phyloP scores from a whole-genome alignment of 2,329 filamentous ascomycete species.

The Penicillium sp. region DNA sequence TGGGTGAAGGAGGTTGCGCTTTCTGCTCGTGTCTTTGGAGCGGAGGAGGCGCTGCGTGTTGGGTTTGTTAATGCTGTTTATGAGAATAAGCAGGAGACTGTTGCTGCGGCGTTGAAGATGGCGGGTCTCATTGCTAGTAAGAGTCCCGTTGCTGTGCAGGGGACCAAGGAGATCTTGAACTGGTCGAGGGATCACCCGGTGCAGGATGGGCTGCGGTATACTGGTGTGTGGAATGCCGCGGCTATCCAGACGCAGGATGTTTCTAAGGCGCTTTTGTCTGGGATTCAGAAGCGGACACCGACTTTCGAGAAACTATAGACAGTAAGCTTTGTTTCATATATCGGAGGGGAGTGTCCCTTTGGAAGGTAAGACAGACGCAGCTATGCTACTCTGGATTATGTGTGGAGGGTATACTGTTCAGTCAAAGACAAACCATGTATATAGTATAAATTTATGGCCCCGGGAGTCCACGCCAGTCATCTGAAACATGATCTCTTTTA shows the following conservation, averaged over 20 bases:
- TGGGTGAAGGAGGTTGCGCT: slow-evolving; percentile 54
- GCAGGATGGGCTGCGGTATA: slow-evolving; percentile 78
- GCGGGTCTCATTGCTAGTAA: slow-evolving; percentile 71
- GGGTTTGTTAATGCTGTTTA: slow-evolving; percentile 47
- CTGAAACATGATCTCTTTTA: neutral
- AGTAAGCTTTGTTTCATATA: neutral
- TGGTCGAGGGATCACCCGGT: slow-evolving; percentile 77
- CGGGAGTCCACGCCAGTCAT: no score
- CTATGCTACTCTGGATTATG: neutral
- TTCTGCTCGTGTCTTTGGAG: slow-evolving; percentile 44
- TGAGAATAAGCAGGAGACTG: slow-evolving; percentile 58
- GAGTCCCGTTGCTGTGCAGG: slow-evolving; percentile 83
- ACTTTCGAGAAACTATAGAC: slow-evolving; percentile 78
- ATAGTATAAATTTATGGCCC: neutral
- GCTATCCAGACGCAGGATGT: slow-evolving; percentile 82
- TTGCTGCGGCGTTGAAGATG: slow-evolving; percentile 64
- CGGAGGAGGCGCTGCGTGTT: slow-evolving; percentile 46
- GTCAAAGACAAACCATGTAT: neutral
- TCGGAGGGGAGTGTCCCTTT: neutral
- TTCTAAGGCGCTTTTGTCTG: slow-evolving; percentile 70
- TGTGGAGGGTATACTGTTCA: neutral
- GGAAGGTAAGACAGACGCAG: neutral
- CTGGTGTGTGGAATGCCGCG: slow-evolving; percentile 81
- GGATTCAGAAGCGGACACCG: slow-evolving; percentile 74
- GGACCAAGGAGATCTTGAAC: slow-evolving; percentile 85